Evolutionary conservation across 257 asterid species (phyloP).

Genomic region (Phtheirospermum japonicum): DNA sequence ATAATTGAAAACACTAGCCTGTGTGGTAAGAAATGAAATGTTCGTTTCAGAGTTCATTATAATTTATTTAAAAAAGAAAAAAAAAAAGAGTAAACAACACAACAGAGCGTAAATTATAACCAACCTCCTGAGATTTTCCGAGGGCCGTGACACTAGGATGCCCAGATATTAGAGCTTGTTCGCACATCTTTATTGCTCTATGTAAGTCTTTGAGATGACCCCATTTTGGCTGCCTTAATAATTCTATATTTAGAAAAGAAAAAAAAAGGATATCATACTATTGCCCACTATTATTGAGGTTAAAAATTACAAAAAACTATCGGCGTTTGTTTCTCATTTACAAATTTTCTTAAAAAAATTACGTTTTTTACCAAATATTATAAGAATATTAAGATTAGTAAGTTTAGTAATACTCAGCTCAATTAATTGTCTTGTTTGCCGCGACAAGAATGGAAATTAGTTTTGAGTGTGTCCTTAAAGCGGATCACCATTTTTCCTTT

Average conservation of each 20-base stretch:
- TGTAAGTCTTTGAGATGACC: constrained; percentile 96
- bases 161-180: constrained; percentile 77
- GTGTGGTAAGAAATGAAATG: constrained; percentile 28
- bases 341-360: too few relatives aligned
- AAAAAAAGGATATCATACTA: neutral
- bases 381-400: too few relatives aligned
- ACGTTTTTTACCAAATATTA: too few relatives aligned
- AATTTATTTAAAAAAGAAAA: neutral
- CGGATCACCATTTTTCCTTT: too few relatives aligned
- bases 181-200: constrained; percentile 92
- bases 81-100: neutral
- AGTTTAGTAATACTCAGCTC: too few relatives aligned
- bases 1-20: constrained; percentile 80
- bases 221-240: constrained; percentile 86
- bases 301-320: too few relatives aligned
- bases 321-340: too few relatives aligned
- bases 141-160: constrained; percentile 69
- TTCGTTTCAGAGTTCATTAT: too few relatives aligned
- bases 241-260: constrained; percentile 59
- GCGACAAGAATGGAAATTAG: too few relatives aligned
- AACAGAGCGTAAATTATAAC: neutral
- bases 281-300: too few relatives aligned
- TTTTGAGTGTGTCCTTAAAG: too few relatives aligned
- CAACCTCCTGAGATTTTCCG: constrained; percentile 88
- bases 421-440: too few relatives aligned